These are phyloP conservation scores for Aeschynomene evenia DNA, from an alignment of 306 rosid genomes.

Conservation along the genomic window DNA sequence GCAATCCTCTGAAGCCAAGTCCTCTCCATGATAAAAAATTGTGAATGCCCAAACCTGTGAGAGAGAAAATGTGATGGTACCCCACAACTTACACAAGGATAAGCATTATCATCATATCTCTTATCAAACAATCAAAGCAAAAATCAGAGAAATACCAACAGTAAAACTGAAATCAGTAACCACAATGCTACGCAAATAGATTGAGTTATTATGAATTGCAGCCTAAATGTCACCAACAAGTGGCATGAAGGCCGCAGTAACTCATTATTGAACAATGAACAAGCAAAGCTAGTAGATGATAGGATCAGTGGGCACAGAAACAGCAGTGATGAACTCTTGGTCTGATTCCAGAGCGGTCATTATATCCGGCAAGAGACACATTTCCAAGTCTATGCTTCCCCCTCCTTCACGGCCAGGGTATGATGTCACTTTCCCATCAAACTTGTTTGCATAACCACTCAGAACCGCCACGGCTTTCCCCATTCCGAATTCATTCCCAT, in stretches of 20 bases:
- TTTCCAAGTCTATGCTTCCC: slow-evolving; percentile 66
- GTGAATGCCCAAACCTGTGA: too few relatives aligned
- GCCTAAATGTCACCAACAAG: too few relatives aligned
- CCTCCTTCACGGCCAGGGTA: slow-evolving; percentile 49
- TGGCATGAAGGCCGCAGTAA: background rate
- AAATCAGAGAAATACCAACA: too few relatives aligned
- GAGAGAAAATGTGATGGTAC: too few relatives aligned
- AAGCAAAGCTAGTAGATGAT: background rate
- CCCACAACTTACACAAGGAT: too few relatives aligned
- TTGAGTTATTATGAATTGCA: too few relatives aligned
- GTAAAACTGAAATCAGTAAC: too few relatives aligned
- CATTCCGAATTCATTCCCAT: slow-evolving; percentile 71
- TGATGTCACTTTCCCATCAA: slow-evolving; percentile 44
- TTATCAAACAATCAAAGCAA: too few relatives aligned
- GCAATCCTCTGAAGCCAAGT: background rate
- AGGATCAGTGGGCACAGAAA: slow-evolving; percentile 17
- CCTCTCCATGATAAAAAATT: too few relatives aligned
- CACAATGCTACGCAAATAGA: too few relatives aligned
- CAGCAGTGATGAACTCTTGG: slow-evolving; percentile 41
- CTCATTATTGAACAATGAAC: too few relatives aligned
- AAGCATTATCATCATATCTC: too few relatives aligned
- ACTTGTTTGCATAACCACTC: slow-evolving; percentile 57
- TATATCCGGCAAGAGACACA: slow-evolving; percentile 33
- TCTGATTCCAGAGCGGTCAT: slow-evolving; percentile 59
- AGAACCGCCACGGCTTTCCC: slow-evolving; percentile 57